Evolutionary conservation across 179 eudicot genomes (phyloP).

Genomic region (Nepenthes alata): DNA sequence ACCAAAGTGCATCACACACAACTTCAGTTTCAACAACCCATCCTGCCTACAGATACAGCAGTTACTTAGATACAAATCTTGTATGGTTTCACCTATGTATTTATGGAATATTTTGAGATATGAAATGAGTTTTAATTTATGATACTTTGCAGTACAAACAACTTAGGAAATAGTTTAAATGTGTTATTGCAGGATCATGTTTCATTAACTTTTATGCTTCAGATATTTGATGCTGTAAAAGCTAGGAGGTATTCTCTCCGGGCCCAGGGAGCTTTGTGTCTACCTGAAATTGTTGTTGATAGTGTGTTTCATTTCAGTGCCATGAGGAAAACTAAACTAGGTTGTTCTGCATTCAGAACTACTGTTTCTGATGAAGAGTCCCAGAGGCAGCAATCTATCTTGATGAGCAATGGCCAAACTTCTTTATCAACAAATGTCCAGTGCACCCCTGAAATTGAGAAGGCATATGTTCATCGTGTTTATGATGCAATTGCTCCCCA

Average conservation of each 20-base stretch:
- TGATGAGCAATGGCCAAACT: slow-evolving; percentile 1
- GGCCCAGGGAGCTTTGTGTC: neutral
- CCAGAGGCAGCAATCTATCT: slow-evolving; percentile 7
- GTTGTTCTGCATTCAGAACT: slow-evolving; percentile 10
- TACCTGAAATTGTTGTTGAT: slow-evolving; percentile 1
- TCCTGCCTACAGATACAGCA: too few species aligned
- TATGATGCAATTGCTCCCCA: slow-evolving; percentile 98
- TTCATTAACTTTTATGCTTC: neutral
- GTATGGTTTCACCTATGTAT: too few species aligned
- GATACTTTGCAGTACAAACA: too few species aligned
- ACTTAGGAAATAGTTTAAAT: too few species aligned
- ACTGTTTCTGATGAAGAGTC: slow-evolving; percentile 10
- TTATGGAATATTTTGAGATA: too few species aligned
- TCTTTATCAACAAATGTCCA: slow-evolving; percentile 25
- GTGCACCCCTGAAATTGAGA: slow-evolving; percentile 84
- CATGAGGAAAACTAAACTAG: slow-evolving; percentile 27
- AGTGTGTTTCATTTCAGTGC: slow-evolving; percentile 3
- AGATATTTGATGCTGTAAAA: slow-evolving; percentile 9
- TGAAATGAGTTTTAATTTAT: too few species aligned
- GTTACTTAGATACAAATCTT: too few species aligned
- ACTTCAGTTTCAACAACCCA: too few species aligned
- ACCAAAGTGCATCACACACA: too few species aligned
- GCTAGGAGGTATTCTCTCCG: slow-evolving; percentile 2
- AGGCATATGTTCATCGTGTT: slow-evolving; percentile 79
- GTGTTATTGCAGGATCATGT: neutral